Percentiles rank a stretch among this genome's conserved stretches.
phyloP scores from a whole-genome alignment of 225 moss, liverwort and hornwort genomes.

The Bryum argenteum region DNA sequence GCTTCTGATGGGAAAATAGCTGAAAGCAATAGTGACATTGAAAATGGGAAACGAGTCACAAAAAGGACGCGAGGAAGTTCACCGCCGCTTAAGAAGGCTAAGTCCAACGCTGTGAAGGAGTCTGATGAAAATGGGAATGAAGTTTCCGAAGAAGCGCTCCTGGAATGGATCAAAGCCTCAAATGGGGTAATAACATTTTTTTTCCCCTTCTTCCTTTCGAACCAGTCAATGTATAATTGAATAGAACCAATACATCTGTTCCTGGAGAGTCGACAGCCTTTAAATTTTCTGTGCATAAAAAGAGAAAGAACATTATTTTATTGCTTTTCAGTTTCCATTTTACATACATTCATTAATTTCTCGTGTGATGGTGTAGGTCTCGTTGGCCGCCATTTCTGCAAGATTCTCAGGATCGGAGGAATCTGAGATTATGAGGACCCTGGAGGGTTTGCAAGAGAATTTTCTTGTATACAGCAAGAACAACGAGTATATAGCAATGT shows the following conservation, averaged over 20 bases:
- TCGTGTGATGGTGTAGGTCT: slow-evolving; percentile 40
- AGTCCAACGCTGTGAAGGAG: slow-evolving; percentile 26
- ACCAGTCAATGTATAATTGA: no score
- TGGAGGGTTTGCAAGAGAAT: slow-evolving; percentile 43
- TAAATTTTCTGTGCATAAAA: no score
- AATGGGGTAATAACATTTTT: slow-evolving; percentile 40
- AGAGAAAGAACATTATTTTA: no score
- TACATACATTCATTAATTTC: no score
- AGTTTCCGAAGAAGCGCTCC: slow-evolving; percentile 30
- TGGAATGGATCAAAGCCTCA: slow-evolving; percentile 44
- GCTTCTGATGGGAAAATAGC: slow-evolving; percentile 12
- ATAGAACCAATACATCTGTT: no score
- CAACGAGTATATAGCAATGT: slow-evolving; percentile 42
- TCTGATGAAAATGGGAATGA: slow-evolving; percentile 18
- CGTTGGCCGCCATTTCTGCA: slow-evolving; percentile 36
- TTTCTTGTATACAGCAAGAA: slow-evolving; percentile 42
- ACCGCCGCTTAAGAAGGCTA: slow-evolving; percentile 35
- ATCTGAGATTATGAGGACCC: slow-evolving; percentile 31
- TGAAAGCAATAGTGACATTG: slow-evolving; percentile 23
- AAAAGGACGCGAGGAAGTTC: slow-evolving; percentile 36
- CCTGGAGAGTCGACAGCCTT: no score
- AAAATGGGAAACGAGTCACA: slow-evolving; percentile 30
- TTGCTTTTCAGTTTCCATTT: no score
- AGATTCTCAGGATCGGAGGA: slow-evolving; percentile 31
- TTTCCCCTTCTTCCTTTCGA: no score